These are phyloP conservation scores for Kewa caespitosa DNA, from an alignment of 179 eudicot species.

Conservation along the genomic window DNA sequence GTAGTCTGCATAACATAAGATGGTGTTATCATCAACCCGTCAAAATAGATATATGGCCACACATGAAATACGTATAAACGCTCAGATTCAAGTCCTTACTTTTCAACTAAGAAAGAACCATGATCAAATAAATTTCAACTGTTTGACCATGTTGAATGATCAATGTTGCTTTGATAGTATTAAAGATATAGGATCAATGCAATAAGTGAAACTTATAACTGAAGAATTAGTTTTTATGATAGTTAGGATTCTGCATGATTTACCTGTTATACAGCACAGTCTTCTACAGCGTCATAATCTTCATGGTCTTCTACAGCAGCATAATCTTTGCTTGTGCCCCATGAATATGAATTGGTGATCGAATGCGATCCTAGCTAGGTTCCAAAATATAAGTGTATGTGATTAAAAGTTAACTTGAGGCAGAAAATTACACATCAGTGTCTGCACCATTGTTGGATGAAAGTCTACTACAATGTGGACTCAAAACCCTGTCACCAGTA, in stretches of 20 bases:
- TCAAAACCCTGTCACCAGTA: slow-evolving; percentile 20
- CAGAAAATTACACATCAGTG: slow-evolving; percentile 8
- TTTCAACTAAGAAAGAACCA: too few species aligned
- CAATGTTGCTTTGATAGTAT: too few species aligned
- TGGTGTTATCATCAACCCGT: too few species aligned
- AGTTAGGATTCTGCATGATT: background rate
- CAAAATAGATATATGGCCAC: too few species aligned
- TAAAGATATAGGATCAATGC: too few species aligned
- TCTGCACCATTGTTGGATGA: slow-evolving; percentile 21
- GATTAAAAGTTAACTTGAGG: background rate
- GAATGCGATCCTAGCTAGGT: slow-evolving; percentile 13
- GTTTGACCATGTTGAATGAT: too few species aligned
- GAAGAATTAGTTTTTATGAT: background rate
- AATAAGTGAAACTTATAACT: too few species aligned
- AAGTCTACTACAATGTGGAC: slow-evolving; percentile 24
- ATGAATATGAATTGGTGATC: slow-evolving; percentile 16
- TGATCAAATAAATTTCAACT: too few species aligned
- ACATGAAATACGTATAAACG: too few species aligned
- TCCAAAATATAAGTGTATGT: background rate
- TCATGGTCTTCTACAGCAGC: slow-evolving; percentile 6
- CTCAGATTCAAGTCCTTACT: too few species aligned
- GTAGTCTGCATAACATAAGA: too few species aligned
- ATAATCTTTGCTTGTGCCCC: slow-evolving; percentile 17
- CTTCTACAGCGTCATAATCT: slow-evolving; percentile 9
- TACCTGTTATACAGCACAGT: background rate